A percentile compares a stretch with the other conserved stretches of the same genome.
These are phyloP conservation scores for Phytophthora pisi DNA, from an alignment of 352 stramenopile species.

Conservation along the genomic window DNA sequence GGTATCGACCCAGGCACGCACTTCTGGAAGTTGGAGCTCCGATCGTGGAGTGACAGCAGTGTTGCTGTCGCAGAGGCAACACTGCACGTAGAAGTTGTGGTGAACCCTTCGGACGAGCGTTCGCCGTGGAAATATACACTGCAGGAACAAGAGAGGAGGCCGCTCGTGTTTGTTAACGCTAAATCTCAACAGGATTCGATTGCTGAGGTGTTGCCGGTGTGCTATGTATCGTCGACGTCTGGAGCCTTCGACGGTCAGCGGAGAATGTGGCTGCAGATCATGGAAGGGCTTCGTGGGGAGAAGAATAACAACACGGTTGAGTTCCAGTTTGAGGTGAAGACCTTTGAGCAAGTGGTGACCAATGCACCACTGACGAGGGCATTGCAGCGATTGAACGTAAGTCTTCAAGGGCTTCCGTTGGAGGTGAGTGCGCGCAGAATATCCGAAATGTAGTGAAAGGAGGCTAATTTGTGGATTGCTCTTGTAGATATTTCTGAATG, in stretches of 20 bases:
- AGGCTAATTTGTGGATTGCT: not conserved
- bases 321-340: constrained; percentile 38
- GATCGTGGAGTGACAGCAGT: constrained; percentile 14
- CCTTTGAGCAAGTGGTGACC: constrained; percentile 36
- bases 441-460: not conserved
- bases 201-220: constrained; percentile 34
- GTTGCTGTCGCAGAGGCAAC: constrained; percentile 6
- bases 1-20: constrained; percentile 50
- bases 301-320: not conserved
- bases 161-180: constrained; percentile 37
- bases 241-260: constrained; percentile 58
- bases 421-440: constrained; percentile 14
- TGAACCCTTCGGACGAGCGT: constrained; percentile 25
- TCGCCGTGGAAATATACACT: constrained; percentile 29
- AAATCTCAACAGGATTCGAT: not conserved
- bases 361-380: constrained; percentile 26
- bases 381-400: constrained; percentile 40
- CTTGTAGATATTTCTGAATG: constrained; percentile 19
- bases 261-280: constrained; percentile 67
- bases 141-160: constrained; percentile 17
- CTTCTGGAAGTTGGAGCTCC: constrained; percentile 54
- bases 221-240: constrained; percentile 39
- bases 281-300: constrained; percentile 31
- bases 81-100: constrained; percentile 59
- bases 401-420: constrained; percentile 29